These are phyloP conservation scores for Juglanconis sp. DNA, from an alignment of 2,329 filamentous ascomycete species.

Conservation along the genomic window DNA sequence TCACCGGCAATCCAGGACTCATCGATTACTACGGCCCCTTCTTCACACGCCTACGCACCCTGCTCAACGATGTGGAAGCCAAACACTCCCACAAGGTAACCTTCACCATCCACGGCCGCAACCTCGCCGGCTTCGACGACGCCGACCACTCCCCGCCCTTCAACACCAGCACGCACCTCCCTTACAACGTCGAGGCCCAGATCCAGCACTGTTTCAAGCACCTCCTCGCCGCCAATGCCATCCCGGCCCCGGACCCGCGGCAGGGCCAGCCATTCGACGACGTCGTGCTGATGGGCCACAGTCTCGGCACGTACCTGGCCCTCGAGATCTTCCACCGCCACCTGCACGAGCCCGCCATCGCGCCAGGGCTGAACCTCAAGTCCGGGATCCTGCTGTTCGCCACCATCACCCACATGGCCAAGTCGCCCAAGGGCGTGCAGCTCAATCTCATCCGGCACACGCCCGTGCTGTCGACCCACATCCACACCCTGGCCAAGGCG, in stretches of 20 bases:
- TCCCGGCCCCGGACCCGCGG: slow-evolving; percentile 25
- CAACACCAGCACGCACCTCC: slow-evolving; percentile 33
- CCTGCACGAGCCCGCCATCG: slow-evolving; percentile 32
- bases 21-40: slow-evolving; percentile 72
- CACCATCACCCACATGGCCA: slow-evolving; percentile 68
- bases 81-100: slow-evolving; percentile 25
- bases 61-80: slow-evolving; percentile 44
- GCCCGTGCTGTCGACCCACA: slow-evolving; percentile 39
- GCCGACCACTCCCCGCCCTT: slow-evolving; percentile 46
- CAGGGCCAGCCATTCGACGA: slow-evolving; percentile 45
- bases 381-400: slow-evolving; percentile 68
- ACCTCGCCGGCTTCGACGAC: slow-evolving; percentile 57
- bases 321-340: slow-evolving; percentile 65
- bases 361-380: slow-evolving; percentile 39
- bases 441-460: slow-evolving; percentile 42
- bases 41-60: slow-evolving; percentile 52
- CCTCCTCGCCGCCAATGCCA: slow-evolving; percentile 32
- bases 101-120: slow-evolving; percentile 57
- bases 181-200: slow-evolving; percentile 52
- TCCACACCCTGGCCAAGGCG: slow-evolving; percentile 37
- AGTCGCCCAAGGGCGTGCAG: slow-evolving; percentile 56
- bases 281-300: slow-evolving; percentile 70
- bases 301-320: slow-evolving; percentile 68
- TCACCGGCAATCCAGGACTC: slow-evolving; percentile 75
- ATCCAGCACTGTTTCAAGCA: slow-evolving; percentile 40